A percentile compares a stretch with the other conserved stretches of the same genome.
These are phyloP conservation scores for Notholithocarpus densiflorus DNA, from an alignment of 306 rosid genomes.

Conservation along the genomic window DNA sequence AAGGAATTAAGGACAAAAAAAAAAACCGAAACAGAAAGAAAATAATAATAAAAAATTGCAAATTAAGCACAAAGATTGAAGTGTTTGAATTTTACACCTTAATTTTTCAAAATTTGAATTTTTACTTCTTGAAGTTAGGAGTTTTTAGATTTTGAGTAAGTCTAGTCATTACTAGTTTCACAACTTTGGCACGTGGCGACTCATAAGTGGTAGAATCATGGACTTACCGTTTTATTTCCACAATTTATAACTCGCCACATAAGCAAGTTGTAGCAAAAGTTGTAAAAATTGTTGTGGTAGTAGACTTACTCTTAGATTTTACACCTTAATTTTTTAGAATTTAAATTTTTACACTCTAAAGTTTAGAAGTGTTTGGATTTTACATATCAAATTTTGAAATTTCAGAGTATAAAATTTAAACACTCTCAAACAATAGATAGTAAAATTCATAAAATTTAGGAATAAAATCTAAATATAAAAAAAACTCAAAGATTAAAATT, in stretches of 20 bases:
- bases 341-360: rapidly evolving
- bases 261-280: rapidly evolving
- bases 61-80: rapidly evolving
- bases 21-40: too few relatives aligned
- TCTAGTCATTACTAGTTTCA: too few relatives aligned
- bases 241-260: rapidly evolving
- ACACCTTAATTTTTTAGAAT: too few relatives aligned
- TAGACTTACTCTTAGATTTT: too few relatives aligned
- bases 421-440: rapidly evolving
- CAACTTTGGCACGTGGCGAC: rapidly evolving
- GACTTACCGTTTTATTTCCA: rapidly evolving
- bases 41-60: rapidly evolving
- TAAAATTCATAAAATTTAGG: too few relatives aligned
- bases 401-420: rapidly evolving
- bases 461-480: too few relatives aligned
- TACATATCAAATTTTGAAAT: too few relatives aligned
- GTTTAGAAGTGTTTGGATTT: rapidly evolving
- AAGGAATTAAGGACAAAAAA: background rate
- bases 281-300: rapidly evolving
- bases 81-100: rapidly evolving
- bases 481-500: too few relatives aligned
- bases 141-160: too few relatives aligned
- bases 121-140: rapidly evolving
- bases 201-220: rapidly evolving
- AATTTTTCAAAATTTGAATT: rapidly evolving